A percentile compares a stretch with the other conserved stretches of the same genome.
These are phyloP conservation scores for Russula foetens DNA, from an alignment of 768 basidiomycete genomes.

Conservation along the genomic window DNA sequence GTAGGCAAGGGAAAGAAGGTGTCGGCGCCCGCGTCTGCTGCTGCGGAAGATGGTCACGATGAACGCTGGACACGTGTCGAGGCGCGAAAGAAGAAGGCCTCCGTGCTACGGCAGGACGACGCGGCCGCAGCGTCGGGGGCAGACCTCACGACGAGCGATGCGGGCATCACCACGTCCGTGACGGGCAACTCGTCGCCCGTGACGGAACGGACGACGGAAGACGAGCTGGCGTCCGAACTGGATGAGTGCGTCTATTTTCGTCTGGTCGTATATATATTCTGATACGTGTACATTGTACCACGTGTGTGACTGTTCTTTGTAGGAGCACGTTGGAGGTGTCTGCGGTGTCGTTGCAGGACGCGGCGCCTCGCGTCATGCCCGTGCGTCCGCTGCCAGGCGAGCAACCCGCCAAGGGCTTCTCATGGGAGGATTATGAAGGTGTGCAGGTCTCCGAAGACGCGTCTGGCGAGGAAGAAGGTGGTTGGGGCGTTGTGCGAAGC, in stretches of 20 bases:
- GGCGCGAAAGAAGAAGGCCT: slow-evolving; percentile 30
- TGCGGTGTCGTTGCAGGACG: slow-evolving; percentile 31
- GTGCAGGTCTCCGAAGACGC: slow-evolving; percentile 52
- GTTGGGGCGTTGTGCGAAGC: slow-evolving; percentile 69
- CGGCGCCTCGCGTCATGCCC: slow-evolving; percentile 59
- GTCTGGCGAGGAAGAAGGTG: slow-evolving; percentile 56
- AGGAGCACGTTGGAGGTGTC: slow-evolving; percentile 52
- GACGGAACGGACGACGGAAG: slow-evolving; percentile 29
- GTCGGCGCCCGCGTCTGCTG: slow-evolving; percentile 20
- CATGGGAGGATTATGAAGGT: slow-evolving; percentile 76
- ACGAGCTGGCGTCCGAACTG: slow-evolving; percentile 49
- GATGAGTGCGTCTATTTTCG: slow-evolving; percentile 49
- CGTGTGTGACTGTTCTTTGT: neutral
- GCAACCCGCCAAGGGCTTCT: slow-evolving; percentile 54
- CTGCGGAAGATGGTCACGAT: slow-evolving; percentile 38
- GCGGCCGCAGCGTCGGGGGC: slow-evolving; percentile 19
- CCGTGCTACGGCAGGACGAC: neutral
- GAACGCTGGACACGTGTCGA: slow-evolving; percentile 70
- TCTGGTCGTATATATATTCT: slow-evolving; percentile 11
- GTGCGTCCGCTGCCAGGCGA: slow-evolving; percentile 51
- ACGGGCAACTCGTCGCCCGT: slow-evolving; percentile 36
- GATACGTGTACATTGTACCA: slow-evolving; percentile 11
- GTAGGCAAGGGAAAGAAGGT: slow-evolving; percentile 26
- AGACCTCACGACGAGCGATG: slow-evolving; percentile 38
- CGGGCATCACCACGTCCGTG: slow-evolving; percentile 40